Percentiles rank a stretch among this genome's conserved stretches.
Evolutionary conservation across 768 basidiomycete species (phyloP).

Genomic region (Amanita muscaria): DNA sequence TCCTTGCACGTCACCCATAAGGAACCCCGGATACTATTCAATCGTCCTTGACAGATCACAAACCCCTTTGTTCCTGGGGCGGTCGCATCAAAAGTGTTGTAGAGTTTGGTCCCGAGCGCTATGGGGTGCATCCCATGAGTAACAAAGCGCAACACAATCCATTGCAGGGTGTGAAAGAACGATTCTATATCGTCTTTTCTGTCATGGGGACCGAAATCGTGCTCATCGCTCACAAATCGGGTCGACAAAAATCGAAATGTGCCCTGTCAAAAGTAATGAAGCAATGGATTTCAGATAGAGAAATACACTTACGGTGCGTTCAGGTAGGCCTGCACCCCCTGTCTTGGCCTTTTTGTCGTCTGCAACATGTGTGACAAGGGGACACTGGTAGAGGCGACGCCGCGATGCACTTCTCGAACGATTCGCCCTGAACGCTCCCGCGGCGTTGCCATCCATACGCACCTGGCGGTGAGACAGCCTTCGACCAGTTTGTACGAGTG

Average conservation of each 20-base stretch:
- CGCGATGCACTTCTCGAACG: constrained; percentile 92
- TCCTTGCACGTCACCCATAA: too few species aligned
- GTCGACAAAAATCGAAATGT: background rate
- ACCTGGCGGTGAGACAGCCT: constrained; percentile 93
- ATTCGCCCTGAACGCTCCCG: constrained; percentile 99
- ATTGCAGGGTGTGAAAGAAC: background rate
- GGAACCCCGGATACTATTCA: too few species aligned
- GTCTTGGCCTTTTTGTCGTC: too few species aligned
- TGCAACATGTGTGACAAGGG: too few species aligned
- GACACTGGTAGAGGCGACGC: too few species aligned
- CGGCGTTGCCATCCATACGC: constrained; percentile 96
- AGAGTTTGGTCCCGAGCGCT: too few species aligned
- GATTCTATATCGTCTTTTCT: background rate
- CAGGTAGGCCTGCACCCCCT: too few species aligned
- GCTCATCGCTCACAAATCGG: background rate
- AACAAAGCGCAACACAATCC: background rate
- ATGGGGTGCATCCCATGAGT: background rate
- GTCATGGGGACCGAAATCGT: background rate
- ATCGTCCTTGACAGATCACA: too few species aligned
- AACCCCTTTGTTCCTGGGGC: too few species aligned
- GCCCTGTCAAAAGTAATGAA: background rate
- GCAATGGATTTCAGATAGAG: too few species aligned
- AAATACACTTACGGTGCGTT: too few species aligned
- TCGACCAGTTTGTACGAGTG: constrained; percentile 98
- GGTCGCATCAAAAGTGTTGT: too few species aligned